Evolutionary conservation across 495 filamentous ascomycete genomes (phyloP).

Genomic region (Aspergillus ostianus): DNA sequence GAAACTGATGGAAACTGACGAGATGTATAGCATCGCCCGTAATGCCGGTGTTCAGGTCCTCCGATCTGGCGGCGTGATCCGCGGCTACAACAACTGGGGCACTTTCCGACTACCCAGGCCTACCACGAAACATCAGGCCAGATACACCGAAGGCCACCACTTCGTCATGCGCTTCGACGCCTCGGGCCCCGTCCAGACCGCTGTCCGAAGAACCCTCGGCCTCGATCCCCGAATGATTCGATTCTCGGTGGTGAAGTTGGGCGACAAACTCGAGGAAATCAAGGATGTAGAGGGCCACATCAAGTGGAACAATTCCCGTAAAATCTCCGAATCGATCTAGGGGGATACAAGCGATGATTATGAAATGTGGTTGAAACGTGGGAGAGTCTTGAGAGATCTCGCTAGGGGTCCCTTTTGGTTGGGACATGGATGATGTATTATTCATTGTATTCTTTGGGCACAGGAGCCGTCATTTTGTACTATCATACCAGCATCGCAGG

Average conservation of each 20-base stretch:
- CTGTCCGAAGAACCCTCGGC: constrained; percentile 69
- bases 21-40: constrained; percentile 67
- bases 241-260: constrained; percentile 82
- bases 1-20: constrained; percentile 14
- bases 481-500: constrained; percentile 39
- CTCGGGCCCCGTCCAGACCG: constrained; percentile 64
- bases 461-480: constrained; percentile 25
- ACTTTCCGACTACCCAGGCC: constrained; percentile 76
- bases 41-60: constrained; percentile 83
- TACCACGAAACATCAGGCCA: constrained; percentile 71
- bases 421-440: constrained; percentile 11
- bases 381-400: constrained; percentile 8
- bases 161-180: constrained; percentile 97
- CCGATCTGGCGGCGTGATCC: constrained; percentile 81
- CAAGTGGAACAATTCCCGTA: constrained; percentile 51
- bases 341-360: background rate
- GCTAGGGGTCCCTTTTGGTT: constrained; percentile 14
- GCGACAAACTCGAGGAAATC: constrained; percentile 69
- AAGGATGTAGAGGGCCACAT: constrained; percentile 60
- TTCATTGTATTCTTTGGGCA: constrained; percentile 31
- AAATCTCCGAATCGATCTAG: constrained; percentile 31
- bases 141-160: constrained; percentile 83
- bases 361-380: background rate
- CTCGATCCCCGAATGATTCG: constrained; percentile 90
- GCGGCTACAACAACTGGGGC: constrained; percentile 93